These are phyloP conservation scores for Trametes hirsuta DNA, from an alignment of 1,284 basidiomycete genomes.

Conservation along the genomic window DNA sequence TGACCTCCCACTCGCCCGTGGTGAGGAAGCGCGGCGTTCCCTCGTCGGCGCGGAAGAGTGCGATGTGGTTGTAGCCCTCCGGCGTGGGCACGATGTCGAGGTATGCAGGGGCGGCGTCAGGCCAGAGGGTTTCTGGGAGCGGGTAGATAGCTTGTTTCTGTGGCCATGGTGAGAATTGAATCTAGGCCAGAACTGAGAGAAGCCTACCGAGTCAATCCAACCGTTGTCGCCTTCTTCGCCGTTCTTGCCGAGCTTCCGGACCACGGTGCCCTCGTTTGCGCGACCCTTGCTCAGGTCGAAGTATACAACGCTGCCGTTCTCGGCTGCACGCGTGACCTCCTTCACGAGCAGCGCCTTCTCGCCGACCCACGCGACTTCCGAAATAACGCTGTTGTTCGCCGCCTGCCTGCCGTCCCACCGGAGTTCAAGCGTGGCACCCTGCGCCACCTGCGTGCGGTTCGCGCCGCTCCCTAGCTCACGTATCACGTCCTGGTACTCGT, in stretches of 20 bases:
- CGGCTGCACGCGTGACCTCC: conserved; percentile 85
- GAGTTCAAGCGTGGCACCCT: conserved; percentile 57
- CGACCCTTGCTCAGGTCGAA: conserved; percentile 58
- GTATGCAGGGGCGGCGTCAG: conserved; percentile 63
- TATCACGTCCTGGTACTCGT: conserved; percentile 43
- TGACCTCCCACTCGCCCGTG: conserved; percentile 89
- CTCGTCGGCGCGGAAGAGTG: conserved; percentile 78
- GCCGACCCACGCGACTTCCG: conserved; percentile 87
- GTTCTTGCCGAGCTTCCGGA: conserved; percentile 74
- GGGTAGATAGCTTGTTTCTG: conserved; percentile 67
- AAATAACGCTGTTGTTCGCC: conserved; percentile 70
- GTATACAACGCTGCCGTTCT: conserved; percentile 75
- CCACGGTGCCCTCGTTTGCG: conserved; percentile 55
- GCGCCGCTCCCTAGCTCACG: conserved; percentile 28
- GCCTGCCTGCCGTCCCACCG: conserved; percentile 67
- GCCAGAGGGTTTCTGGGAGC: conserved; percentile 49
- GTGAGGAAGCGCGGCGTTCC: conserved; percentile 82
- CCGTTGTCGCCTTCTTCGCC: conserved; percentile 90
- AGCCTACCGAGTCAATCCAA: conserved; percentile 83
- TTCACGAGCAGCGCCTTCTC: conserved; percentile 79
- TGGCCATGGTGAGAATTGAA: not conserved
- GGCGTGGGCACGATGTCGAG: conserved; percentile 83
- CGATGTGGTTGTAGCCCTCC: conserved; percentile 88
- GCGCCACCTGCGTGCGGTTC: conserved; percentile 38
- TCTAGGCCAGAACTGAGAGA: not conserved